Evolutionary conservation across 345 rosid species (phyloP).

Genomic region (Eucalyptus marginata): DNA sequence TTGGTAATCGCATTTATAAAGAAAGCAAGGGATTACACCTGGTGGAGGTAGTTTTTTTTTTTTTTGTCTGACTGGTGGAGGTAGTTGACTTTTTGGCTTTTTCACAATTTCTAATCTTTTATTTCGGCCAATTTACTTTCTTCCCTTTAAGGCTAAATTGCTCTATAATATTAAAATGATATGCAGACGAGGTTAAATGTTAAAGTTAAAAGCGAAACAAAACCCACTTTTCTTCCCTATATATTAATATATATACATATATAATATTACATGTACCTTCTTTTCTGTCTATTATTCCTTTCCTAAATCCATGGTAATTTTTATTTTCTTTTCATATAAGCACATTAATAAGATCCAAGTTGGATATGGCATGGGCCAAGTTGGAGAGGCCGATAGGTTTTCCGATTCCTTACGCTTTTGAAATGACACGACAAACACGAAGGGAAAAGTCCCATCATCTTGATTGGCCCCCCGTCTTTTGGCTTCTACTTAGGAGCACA

Average conservation of each 20-base stretch:
- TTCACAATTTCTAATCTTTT: not conserved
- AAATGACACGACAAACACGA: not conserved
- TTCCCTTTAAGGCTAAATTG: not conserved
- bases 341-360: not conserved
- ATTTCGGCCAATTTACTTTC: not conserved
- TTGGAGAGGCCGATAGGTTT: not conserved
- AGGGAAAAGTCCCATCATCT: not conserved
- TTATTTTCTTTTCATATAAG: fast-evolving
- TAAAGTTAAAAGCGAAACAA: not conserved
- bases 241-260: not conserved
- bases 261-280: not conserved
- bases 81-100: not conserved
- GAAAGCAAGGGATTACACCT: not conserved
- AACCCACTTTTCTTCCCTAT: not conserved
- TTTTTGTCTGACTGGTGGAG: not conserved
- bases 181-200: not conserved
- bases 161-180: not conserved
- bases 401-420: not conserved
- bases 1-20: no score
- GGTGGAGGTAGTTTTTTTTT: not conserved
- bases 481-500: not conserved
- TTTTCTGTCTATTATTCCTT: not conserved
- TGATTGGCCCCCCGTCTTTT: not conserved
- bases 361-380: not conserved
- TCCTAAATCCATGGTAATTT: not conserved